Evolutionary conservation across 257 asterid genomes (phyloP).

Genomic region (Gentiana dahurica): DNA sequence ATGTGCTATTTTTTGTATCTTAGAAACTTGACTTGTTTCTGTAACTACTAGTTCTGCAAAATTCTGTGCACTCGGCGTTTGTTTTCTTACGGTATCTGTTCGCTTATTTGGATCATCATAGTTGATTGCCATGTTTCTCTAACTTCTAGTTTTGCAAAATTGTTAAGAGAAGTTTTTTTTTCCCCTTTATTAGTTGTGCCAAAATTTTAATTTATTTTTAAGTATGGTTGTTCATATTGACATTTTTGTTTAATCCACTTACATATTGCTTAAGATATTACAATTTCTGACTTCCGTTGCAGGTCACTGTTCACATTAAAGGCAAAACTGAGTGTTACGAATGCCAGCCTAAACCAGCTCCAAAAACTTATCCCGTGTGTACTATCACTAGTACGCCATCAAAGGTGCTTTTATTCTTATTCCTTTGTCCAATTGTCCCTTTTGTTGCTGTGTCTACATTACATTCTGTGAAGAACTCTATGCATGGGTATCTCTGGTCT

Average conservation of each 20-base stretch:
- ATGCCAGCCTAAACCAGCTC: conserved; percentile 98
- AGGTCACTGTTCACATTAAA: conserved; percentile 95
- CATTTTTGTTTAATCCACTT: background rate
- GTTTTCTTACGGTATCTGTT: too few species aligned
- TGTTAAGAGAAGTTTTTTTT: too few species aligned
- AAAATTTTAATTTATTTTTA: too few species aligned
- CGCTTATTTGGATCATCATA: background rate
- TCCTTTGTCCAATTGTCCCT: background rate
- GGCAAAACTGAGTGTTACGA: conserved; percentile 95
- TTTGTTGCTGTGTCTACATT: background rate
- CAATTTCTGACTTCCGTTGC: conserved; percentile 10
- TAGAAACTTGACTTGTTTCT: too few species aligned
- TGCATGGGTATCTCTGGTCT: too few species aligned
- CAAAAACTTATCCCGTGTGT: conserved; percentile 96
- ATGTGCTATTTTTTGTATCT: background rate
- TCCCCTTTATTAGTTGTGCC: too few species aligned
- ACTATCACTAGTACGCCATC: conserved; percentile 98
- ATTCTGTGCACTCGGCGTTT: too few species aligned
- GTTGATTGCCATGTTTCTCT: background rate
- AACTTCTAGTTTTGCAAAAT: background rate
- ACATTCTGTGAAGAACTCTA: background rate
- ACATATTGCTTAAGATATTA: background rate
- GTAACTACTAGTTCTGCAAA: background rate
- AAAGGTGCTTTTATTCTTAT: conserved; percentile 41
- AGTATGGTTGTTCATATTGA: background rate